Conservation (phyloP, 139 green algal genomes). For the Closterium sp. region DNA sequence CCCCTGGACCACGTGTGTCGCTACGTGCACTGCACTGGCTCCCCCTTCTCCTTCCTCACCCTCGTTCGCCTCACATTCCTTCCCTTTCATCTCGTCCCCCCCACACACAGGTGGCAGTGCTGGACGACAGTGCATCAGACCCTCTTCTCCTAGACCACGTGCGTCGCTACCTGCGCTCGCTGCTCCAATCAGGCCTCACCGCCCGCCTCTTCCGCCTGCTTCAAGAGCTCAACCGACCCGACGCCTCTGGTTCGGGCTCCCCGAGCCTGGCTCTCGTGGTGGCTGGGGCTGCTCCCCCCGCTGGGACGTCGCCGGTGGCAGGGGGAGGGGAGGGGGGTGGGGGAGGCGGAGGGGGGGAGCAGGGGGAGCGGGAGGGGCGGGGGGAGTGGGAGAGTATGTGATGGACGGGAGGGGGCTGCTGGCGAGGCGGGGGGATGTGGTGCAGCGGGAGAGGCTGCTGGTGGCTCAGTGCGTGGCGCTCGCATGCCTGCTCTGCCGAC, state of each 20-base stretch:
- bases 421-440: slow-evolving; percentile 10
- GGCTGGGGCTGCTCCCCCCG: too few species aligned
- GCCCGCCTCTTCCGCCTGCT: slow-evolving; percentile 28
- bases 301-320: not conserved
- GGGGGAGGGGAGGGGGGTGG: not conserved
- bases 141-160: not conserved
- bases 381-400: slow-evolving; percentile 33
- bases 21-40: too few species aligned
- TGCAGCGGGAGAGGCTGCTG: slow-evolving; percentile 30
- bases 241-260: not conserved
- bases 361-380: not conserved
- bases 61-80: not conserved
- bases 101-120: slow-evolving; percentile 16
- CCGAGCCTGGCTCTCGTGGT: not conserved
- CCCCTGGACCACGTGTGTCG: too few species aligned
- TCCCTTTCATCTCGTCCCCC: not conserved
- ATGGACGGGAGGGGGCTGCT: slow-evolving; percentile 28
- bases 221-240: slow-evolving; percentile 32
- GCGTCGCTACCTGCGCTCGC: slow-evolving; percentile 17
- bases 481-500: slow-evolving; percentile 14
- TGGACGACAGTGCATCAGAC: not conserved
- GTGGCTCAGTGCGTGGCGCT: slow-evolving; percentile 44
- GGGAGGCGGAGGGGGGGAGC: not conserved
- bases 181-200: slow-evolving; percentile 28
- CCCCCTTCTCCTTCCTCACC: too few species aligned